Evolutionary conservation across 331 rosid species (phyloP).

Genomic region (Telfairia occidentalis): DNA sequence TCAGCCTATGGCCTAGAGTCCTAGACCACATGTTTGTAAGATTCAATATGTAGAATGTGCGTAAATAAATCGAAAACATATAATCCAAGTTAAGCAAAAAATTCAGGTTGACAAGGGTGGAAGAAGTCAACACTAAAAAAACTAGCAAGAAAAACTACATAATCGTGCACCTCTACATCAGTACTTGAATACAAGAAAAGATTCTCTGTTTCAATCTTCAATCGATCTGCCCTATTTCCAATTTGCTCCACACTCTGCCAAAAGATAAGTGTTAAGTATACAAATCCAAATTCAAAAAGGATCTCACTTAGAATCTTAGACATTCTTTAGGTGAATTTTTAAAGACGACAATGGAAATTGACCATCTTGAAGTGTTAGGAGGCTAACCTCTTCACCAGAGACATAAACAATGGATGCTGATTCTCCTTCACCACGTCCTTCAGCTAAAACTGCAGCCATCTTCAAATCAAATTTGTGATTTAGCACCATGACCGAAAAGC

Average conservation of each 20-base stretch:
- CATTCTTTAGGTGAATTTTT: neutral
- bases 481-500: slow-evolving; percentile 10
- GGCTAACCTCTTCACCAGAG: slow-evolving; percentile 93
- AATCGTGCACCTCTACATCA: slow-evolving; percentile 62
- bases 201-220: slow-evolving; percentile 46
- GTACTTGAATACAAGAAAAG: slow-evolving; percentile 82
- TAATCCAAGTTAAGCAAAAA: neutral
- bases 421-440: slow-evolving; percentile 27
- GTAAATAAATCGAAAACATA: neutral
- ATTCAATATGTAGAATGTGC: neutral
- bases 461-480: slow-evolving; percentile 22
- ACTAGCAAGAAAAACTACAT: slow-evolving; percentile 6
- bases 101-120: neutral
- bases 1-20: neutral
- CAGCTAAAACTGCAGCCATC: slow-evolving; percentile 72
- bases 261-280: slow-evolving; percentile 12
- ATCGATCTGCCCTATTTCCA: slow-evolving; percentile 79
- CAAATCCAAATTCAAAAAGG: neutral
- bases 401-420: slow-evolving; percentile 59
- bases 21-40: slow-evolving; percentile 1
- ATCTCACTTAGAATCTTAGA: neutral
- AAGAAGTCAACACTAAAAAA: neutral
- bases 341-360: neutral
- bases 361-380: slow-evolving; percentile 11
- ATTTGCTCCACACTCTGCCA: slow-evolving; percentile 87